Percentiles rank a stretch among this genome's conserved stretches.
These are phyloP conservation scores for Eimeria acervulina DNA, from an alignment of 169 alveolate genomes.

Conservation along the genomic window DNA sequence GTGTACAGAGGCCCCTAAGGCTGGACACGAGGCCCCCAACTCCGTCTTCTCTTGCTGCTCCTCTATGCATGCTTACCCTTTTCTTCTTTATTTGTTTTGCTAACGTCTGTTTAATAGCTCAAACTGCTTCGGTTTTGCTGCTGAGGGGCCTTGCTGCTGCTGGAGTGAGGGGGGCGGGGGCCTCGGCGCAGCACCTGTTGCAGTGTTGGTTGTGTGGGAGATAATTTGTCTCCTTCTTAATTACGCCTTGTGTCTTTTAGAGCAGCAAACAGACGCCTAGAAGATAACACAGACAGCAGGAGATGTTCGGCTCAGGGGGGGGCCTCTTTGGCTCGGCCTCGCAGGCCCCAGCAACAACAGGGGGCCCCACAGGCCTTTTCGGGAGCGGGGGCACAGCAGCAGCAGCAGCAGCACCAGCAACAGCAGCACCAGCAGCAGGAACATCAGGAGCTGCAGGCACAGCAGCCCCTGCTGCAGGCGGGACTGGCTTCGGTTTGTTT, in stretches of 20 bases:
- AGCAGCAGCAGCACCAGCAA: not conserved
- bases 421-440: not conserved
- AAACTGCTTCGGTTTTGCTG: not conserved
- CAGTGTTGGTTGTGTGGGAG: not conserved
- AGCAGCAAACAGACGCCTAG: not conserved
- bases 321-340: conserved; percentile 45
- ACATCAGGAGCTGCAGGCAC: not conserved
- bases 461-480: conserved; percentile 24
- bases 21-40: not conserved
- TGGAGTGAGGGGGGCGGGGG: not conserved
- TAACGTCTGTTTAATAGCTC: not conserved
- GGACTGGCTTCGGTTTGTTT: conserved; percentile 11
- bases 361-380: conserved; percentile 22
- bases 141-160: not conserved
- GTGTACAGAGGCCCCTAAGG: not conserved
- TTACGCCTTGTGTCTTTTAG: not conserved
- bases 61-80: not conserved
- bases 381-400: conserved; percentile 26
- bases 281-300: not conserved
- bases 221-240: not conserved
- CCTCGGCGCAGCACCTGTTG: not conserved
- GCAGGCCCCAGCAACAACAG: conserved; percentile 24
- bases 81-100: not conserved
- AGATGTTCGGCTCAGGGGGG: conserved; percentile 28
- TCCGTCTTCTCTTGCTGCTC: not conserved